Conservation (phyloP, 2,329 filamentous ascomycete species). For the Chrysosporium keratinophilum region DNA sequence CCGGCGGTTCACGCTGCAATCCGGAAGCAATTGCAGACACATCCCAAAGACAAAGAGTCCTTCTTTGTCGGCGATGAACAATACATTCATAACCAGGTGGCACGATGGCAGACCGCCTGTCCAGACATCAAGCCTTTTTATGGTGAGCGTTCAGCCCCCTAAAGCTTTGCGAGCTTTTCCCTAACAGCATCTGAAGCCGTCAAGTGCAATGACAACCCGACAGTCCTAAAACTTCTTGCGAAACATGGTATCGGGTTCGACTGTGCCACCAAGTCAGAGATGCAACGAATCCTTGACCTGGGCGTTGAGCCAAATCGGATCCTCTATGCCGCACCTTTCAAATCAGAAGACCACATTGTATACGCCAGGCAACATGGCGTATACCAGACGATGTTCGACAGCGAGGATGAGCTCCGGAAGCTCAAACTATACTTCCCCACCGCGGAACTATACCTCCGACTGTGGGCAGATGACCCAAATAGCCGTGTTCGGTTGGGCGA, state of each 20-base stretch:
- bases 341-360: constrained; percentile 17
- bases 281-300: constrained; percentile 18
- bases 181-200: constrained; percentile 18
- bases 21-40: neutral
- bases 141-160: neutral
- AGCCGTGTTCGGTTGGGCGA: constrained; percentile 10
- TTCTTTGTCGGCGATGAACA: constrained; percentile 8
- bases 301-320: constrained; percentile 21
- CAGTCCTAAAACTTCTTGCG: constrained; percentile 19
- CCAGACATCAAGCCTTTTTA: constrained; percentile 8
- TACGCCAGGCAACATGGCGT: constrained; percentile 19
- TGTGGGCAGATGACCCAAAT: constrained; percentile 13
- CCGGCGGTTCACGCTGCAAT: neutral
- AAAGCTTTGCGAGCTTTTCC: neutral
- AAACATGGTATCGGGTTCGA: constrained; percentile 22
- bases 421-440: constrained; percentile 19
- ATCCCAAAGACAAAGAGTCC: neutral
- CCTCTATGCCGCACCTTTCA: constrained; percentile 25
- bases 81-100: constrained; percentile 6
- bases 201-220: constrained; percentile 24
- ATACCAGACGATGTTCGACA: constrained; percentile 22
- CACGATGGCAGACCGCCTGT: constrained; percentile 1
- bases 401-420: constrained; percentile 22
- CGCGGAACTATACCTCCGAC: constrained; percentile 20
- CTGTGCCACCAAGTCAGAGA: constrained; percentile 23